These are phyloP conservation scores for Schizosaccharomyces japonicus DNA, from an alignment of 805 yeast species.

Conservation along the genomic window DNA sequence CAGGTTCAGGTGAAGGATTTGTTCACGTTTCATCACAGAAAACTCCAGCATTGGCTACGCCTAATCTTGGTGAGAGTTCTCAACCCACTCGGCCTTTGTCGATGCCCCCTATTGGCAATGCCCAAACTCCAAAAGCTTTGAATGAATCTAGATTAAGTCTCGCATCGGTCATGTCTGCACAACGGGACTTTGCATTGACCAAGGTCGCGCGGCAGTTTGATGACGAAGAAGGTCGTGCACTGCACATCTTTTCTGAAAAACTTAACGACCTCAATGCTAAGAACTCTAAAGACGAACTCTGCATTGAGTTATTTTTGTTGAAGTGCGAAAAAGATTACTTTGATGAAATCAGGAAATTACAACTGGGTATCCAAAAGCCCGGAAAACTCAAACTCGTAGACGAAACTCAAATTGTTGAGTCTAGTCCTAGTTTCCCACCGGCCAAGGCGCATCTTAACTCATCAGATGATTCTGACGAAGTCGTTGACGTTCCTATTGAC, in stretches of 20 bases:
- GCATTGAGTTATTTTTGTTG: background rate
- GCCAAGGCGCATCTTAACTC: background rate
- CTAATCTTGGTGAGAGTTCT: no score
- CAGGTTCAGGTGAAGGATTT: no score
- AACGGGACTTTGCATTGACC: background rate
- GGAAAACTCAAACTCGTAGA: background rate
- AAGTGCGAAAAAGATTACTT: background rate
- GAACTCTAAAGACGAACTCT: background rate
- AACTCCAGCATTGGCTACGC: no score
- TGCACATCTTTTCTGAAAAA: background rate
- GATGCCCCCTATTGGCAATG: no score
- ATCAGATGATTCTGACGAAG: background rate
- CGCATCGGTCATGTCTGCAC: slow-evolving; percentile 1
- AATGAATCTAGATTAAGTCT: slow-evolving; percentile 1
- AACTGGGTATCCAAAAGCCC: background rate
- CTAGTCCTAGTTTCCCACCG: background rate
- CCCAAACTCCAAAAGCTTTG: no score
- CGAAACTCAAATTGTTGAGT: background rate
- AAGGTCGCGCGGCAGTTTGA: background rate
- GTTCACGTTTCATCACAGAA: no score
- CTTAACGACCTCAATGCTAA: background rate
- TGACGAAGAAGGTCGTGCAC: slow-evolving; percentile 3
- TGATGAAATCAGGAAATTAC: background rate
- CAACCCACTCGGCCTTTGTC: no score
- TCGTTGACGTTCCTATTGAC: background rate